Conservation (phyloP, 1,284 basidiomycete genomes). For the Austroboletus rostrupii region DNA sequence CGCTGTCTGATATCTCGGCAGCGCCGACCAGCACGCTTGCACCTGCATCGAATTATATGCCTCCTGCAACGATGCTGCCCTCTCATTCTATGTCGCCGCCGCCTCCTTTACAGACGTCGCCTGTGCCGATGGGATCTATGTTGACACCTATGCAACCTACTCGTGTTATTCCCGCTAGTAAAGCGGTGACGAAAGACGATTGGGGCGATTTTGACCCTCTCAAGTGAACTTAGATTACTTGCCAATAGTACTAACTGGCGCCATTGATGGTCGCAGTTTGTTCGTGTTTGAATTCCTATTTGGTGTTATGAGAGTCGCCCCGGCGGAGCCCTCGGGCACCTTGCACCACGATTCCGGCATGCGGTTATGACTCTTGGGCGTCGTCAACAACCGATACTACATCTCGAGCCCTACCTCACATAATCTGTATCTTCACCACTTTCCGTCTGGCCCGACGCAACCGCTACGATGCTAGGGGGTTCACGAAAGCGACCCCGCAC, state of each 20-base stretch:
- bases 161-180: conserved; percentile 42
- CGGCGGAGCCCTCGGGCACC: neutral
- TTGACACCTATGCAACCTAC: conserved; percentile 53
- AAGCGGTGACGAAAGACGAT: conserved; percentile 51
- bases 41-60: conserved; percentile 9
- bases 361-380: conserved; percentile 8
- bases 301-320: neutral
- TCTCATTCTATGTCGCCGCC: conserved; percentile 30
- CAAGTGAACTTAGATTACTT: conserved; percentile 18
- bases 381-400: neutral
- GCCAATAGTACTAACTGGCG: neutral
- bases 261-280: conserved; percentile 12
- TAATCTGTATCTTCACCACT: neutral
- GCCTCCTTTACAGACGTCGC: conserved; percentile 35
- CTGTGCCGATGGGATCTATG: conserved; percentile 47
- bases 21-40: conserved; percentile 14
- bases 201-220: conserved; percentile 80
- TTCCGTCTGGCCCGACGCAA: neutral
- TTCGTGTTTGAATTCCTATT: conserved; percentile 22
- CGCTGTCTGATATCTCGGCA: conserved; percentile 28
- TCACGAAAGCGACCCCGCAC: neutral
- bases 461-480: conserved; percentile 11
- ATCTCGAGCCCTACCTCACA: neutral
- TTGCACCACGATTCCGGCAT: neutral
- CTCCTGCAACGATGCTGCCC: conserved; percentile 18